Evolutionary conservation across 352 stramenopile species (phyloP).

Genomic region (Phytophthora pini): DNA sequence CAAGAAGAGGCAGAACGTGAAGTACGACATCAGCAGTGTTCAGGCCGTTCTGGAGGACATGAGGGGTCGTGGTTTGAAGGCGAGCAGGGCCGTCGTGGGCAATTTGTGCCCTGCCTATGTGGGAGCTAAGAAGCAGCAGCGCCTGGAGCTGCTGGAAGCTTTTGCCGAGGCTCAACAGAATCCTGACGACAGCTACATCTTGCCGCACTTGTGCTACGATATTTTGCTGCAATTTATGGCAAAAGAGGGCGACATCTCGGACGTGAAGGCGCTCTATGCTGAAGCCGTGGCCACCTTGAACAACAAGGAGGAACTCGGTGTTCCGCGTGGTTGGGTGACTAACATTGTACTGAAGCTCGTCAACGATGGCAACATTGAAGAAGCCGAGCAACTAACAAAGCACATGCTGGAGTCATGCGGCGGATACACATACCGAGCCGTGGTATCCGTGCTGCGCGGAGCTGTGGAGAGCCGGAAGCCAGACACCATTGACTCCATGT

Average conservation of each 20-base stretch:
- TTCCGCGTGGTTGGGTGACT: conserved; percentile 57
- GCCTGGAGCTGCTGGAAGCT: conserved; percentile 59
- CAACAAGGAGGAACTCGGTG: conserved; percentile 28
- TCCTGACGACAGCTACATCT: conserved; percentile 49
- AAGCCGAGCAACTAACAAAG: conserved; percentile 42
- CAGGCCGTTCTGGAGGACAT: conserved; percentile 54
- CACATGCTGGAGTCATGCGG: conserved; percentile 51
- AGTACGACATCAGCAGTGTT: conserved; percentile 50
- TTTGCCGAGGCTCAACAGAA: conserved; percentile 43
- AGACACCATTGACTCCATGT: conserved; percentile 34
- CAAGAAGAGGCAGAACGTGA: conserved; percentile 28
- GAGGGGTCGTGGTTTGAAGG: conserved; percentile 36
- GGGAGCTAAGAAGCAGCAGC: conserved; percentile 59
- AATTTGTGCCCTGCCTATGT: conserved; percentile 53
- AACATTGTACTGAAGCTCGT: conserved; percentile 52
- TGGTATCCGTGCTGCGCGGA: conserved; percentile 49
- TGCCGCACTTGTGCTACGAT: conserved; percentile 53
- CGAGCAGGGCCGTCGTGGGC: conserved; percentile 55
- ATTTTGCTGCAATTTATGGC: conserved; percentile 48
- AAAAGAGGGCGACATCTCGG: conserved; percentile 41
- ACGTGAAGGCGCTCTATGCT: conserved; percentile 55
- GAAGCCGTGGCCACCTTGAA: conserved; percentile 50
- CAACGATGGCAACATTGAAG: conserved; percentile 42
- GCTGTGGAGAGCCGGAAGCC: conserved; percentile 33
- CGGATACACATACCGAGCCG: conserved; percentile 51